Evolutionary conservation across 2,329 filamentous ascomycete species (phyloP).

Genomic region (Ceratocystis smalleyi): DNA sequence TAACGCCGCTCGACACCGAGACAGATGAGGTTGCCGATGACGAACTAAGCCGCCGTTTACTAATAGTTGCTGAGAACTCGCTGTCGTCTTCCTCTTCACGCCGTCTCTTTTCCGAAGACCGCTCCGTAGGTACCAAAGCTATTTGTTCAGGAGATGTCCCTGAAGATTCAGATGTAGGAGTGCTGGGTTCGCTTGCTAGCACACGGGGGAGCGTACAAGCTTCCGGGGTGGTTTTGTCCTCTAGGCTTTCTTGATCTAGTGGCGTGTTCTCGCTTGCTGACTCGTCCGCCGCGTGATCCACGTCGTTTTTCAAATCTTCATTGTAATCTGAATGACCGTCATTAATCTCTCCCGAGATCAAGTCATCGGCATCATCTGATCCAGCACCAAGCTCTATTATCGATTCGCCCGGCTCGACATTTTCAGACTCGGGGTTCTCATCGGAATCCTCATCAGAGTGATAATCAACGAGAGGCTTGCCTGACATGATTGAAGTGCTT

Average conservation of each 20-base stretch:
- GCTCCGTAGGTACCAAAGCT: conserved; percentile 49
- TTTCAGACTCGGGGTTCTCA: conserved; percentile 41
- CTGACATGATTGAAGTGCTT: conserved; percentile 33
- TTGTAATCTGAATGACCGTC: background rate
- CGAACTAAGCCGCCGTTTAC: conserved; percentile 45
- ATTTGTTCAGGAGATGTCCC: conserved; percentile 24
- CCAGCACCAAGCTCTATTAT: background rate
- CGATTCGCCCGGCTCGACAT: conserved; percentile 17
- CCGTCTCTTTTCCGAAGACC: conserved; percentile 73
- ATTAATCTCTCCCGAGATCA: background rate
- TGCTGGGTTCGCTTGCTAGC: conserved; percentile 16
- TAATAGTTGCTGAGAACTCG: conserved; percentile 53
- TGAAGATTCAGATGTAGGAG: conserved; percentile 18
- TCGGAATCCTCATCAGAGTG: conserved; percentile 71
- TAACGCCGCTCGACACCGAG: conserved; percentile 22
- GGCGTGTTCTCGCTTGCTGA: background rate
- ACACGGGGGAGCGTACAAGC: conserved; percentile 17
- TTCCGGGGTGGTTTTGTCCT: conserved; percentile 11
- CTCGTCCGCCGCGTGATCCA: background rate
- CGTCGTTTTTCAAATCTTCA: background rate
- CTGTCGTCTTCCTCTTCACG: conserved; percentile 84
- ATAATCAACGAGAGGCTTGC: conserved; percentile 77
- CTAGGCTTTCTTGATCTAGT: background rate
- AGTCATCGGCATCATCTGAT: background rate
- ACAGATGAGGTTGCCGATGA: conserved; percentile 36